Evolutionary conservation across 2,329 filamentous ascomycete species (phyloP).

Genomic region (Fulvia fulva): DNA sequence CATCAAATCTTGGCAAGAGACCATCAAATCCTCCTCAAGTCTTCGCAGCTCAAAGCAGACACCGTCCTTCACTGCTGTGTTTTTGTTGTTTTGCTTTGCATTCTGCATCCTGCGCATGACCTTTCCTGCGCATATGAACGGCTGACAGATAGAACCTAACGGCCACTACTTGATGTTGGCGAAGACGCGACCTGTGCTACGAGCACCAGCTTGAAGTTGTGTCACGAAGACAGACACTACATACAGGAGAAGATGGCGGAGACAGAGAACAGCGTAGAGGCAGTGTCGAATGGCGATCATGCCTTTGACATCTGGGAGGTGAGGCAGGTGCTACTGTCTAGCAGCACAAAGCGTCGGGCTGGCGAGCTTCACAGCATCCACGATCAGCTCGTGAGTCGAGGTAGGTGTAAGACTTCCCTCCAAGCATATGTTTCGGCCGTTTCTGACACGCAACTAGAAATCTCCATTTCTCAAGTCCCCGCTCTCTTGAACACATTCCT

Average conservation of each 20-base stretch:
- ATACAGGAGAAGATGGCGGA: conserved; percentile 22
- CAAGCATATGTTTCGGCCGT: neutral
- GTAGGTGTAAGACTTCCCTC: conserved; percentile 32
- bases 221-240: neutral
- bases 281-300: conserved; percentile 18
- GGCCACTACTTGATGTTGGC: neutral
- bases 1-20: neutral
- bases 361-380: conserved; percentile 43
- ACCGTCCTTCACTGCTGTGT: neutral
- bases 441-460: conserved; percentile 17
- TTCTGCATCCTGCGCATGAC: neutral
- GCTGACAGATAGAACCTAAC: neutral
- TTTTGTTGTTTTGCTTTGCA: neutral
- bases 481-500: conserved; percentile 66
- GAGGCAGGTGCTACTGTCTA: conserved; percentile 41
- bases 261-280: conserved; percentile 15
- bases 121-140: neutral
- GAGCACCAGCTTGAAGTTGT: neutral
- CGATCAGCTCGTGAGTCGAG: conserved; percentile 41
- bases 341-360: conserved; percentile 47
- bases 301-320: conserved; percentile 21
- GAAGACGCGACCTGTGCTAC: neutral
- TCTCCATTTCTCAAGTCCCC: conserved; percentile 23
- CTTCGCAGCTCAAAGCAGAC: neutral
- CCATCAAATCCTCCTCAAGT: neutral